Percentiles rank a stretch among this genome's conserved stretches.
phyloP scores from a whole-genome alignment of 2,329 filamentous ascomycete genomes.

The Neoscytalidium dimidiatum region DNA sequence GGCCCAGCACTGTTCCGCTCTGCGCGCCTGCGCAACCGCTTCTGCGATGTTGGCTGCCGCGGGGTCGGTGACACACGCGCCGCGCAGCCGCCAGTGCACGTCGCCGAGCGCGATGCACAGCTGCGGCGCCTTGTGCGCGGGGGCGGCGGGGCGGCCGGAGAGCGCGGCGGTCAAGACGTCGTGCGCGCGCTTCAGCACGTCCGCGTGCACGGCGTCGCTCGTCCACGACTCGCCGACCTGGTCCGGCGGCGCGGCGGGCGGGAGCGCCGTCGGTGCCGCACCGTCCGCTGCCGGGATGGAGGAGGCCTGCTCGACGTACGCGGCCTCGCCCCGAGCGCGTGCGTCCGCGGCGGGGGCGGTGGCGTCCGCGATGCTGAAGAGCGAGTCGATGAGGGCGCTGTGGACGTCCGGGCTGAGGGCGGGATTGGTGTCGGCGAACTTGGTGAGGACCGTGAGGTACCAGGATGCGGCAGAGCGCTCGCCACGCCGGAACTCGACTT shows the following conservation, averaged over 20 bases:
- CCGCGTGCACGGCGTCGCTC: constrained; percentile 17
- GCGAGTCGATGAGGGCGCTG: constrained; percentile 48
- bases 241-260: constrained; percentile 20
- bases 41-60: neutral
- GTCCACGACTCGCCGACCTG: constrained; percentile 25
- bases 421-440: constrained; percentile 26
- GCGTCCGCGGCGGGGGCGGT: constrained; percentile 50
- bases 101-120: constrained; percentile 8
- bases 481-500: constrained; percentile 8
- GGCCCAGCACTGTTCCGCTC: constrained; percentile 2
- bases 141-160: neutral
- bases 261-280: neutral
- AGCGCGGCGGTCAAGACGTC: neutral
- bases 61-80: neutral
- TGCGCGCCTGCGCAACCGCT: constrained; percentile 2
- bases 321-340: constrained; percentile 46
- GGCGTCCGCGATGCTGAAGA: constrained; percentile 51
- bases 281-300: constrained; percentile 56
- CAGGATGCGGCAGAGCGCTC: neutral
- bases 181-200: constrained; percentile 25
- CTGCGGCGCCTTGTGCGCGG: constrained; percentile 4
- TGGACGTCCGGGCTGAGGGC: constrained; percentile 27
- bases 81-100: constrained; percentile 14
- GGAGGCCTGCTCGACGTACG: constrained; percentile 58
- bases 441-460: constrained; percentile 37